Conservation (phyloP, 192 early-diverging fungal genomes). For the Rhizophagus sp. region DNA sequence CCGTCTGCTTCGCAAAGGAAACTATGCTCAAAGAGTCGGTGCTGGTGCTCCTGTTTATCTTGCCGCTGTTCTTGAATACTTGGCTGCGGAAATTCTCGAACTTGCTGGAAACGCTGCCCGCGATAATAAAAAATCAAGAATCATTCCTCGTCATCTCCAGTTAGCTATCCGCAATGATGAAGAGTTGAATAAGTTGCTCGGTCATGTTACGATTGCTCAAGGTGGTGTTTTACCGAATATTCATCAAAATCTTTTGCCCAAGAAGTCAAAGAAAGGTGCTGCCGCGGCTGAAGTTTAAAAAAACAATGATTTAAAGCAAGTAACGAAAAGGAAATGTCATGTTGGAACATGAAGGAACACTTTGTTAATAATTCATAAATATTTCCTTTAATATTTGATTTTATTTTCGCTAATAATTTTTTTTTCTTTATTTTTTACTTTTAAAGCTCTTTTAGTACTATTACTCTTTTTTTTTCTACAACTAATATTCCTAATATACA, state of each 20-base stretch:
- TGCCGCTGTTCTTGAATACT: conserved; percentile 94
- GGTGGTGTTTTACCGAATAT: conserved; percentile 95
- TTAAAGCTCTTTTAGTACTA: neutral
- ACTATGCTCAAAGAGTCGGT: conserved; percentile 92
- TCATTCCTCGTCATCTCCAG: conserved; percentile 94
- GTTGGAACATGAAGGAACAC: neutral
- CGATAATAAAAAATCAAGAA: conserved; percentile 94
- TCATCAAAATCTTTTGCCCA: conserved; percentile 80
- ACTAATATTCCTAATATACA: neutral
- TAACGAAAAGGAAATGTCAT: neutral
- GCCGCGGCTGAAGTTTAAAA: conserved; percentile 63
- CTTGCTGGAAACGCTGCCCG: conserved; percentile 94
- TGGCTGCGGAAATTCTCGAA: conserved; percentile 95
- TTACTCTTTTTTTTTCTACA: neutral
- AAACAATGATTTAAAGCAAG: neutral
- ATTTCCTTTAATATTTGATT: too few relatives aligned
- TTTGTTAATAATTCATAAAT: neutral
- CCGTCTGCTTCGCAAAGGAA: conserved; percentile 90
- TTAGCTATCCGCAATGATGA: conserved; percentile 95
- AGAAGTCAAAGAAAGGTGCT: conserved; percentile 73
- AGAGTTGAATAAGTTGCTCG: conserved; percentile 58
- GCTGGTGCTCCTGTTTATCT: conserved; percentile 94
- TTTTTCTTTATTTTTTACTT: neutral
- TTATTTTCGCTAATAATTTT: neutral
- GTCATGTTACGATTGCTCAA: conserved; percentile 80